These are phyloP conservation scores for Lactarius vividus DNA, from an alignment of 768 basidiomycete genomes.

Conservation along the genomic window DNA sequence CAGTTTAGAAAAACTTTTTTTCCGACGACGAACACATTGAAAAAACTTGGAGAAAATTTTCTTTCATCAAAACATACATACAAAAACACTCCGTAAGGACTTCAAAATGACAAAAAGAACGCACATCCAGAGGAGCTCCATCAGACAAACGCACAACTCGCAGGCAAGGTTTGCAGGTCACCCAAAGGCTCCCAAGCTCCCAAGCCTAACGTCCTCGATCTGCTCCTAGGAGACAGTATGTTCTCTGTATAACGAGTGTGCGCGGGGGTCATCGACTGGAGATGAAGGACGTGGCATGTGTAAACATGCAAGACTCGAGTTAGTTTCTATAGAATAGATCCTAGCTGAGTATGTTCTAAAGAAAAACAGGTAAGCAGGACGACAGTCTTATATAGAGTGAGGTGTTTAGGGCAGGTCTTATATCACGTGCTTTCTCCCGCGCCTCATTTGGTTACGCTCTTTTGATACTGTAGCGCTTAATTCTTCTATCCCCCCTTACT, in stretches of 20 bases:
- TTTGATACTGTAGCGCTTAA: too few species aligned
- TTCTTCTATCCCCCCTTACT: too few species aligned
- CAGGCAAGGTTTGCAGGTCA: constrained; percentile 33
- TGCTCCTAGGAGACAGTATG: constrained; percentile 32
- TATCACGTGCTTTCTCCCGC: constrained; percentile 3
- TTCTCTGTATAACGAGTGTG: constrained; percentile 42
- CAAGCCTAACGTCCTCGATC: constrained; percentile 42
- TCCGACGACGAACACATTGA: not conserved
- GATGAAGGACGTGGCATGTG: constrained; percentile 42
- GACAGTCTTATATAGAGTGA: constrained; percentile 11
- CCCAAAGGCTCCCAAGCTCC: constrained; percentile 30
- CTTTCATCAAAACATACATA: not conserved
- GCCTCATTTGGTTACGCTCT: too few species aligned
- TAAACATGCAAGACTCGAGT: constrained; percentile 47
- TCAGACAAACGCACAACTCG: constrained; percentile 44
- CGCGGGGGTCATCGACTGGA: constrained; percentile 41
- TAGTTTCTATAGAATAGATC: constrained; percentile 43
- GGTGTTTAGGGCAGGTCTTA: constrained; percentile 20
- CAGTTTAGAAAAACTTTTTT: too few species aligned
- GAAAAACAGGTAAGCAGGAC: constrained; percentile 25
- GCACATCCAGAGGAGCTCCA: constrained; percentile 32
- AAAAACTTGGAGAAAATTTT: not conserved
- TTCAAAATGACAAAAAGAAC: not conserved
- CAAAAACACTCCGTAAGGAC: not conserved
- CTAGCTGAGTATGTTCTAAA: constrained; percentile 44